Conservation (phyloP, 176 grass and related monocot genomes). For the Phragmites australis region DNA sequence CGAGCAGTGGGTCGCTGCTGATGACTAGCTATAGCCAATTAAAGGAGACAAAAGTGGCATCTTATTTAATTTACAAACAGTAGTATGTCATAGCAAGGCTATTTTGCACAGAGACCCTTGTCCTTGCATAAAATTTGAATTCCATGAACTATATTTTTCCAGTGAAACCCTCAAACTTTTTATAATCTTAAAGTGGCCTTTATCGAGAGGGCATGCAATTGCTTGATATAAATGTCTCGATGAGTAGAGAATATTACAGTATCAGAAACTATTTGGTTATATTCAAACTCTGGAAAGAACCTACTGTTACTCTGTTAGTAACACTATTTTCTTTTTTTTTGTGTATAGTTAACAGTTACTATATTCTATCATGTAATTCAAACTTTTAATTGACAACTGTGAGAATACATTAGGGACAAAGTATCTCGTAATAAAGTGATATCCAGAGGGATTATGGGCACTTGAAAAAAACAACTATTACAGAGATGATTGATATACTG, state of each 20-base stretch:
- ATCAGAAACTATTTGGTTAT: background rate
- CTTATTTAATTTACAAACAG: constrained; percentile 28
- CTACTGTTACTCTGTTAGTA: background rate
- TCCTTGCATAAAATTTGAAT: background rate
- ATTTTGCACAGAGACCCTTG: background rate
- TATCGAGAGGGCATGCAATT: background rate
- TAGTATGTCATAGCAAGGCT: background rate
- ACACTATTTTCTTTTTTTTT: background rate
- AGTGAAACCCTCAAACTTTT: background rate
- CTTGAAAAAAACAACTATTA: background rate
- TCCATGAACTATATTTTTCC: background rate
- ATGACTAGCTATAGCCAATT: constrained; percentile 31
- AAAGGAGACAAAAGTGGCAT: constrained; percentile 22
- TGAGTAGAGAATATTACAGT: background rate
- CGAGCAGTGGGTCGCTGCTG: constrained; percentile 7
- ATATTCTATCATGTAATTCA: background rate
- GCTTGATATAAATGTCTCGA: background rate
- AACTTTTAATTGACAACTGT: background rate
- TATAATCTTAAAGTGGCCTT: background rate
- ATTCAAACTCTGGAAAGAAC: background rate
- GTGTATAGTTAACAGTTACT: background rate
- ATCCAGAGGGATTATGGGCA: background rate
- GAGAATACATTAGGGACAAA: background rate
- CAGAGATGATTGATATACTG: background rate
- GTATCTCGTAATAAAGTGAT: background rate